Conservation (phyloP, 306 rosid genomes). For the Alnus rubra region DNA sequence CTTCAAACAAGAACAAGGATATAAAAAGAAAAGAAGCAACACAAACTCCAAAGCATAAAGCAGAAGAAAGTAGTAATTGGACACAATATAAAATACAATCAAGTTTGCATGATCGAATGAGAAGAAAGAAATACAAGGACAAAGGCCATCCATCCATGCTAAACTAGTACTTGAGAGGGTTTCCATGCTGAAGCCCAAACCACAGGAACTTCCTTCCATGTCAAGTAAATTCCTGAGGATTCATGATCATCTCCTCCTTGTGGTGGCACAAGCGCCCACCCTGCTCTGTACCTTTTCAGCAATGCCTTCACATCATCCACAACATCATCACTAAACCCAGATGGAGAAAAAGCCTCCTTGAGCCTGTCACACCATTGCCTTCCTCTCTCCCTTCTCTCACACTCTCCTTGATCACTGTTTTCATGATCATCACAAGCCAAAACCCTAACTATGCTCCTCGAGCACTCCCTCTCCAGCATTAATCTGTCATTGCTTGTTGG, state of each 20-base stretch:
- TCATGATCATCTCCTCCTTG: slow-evolving; percentile 24
- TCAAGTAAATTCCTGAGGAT: slow-evolving; percentile 59
- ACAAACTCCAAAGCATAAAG: slow-evolving; percentile 64
- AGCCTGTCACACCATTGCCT: slow-evolving; percentile 67
- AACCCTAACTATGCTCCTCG: slow-evolving; percentile 67
- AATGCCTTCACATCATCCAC: slow-evolving; percentile 82
- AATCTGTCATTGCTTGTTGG: slow-evolving; percentile 70
- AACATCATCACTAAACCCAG: slow-evolving; percentile 71
- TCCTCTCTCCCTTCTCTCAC: slow-evolving; percentile 77
- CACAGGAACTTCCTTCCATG: slow-evolving; percentile 77
- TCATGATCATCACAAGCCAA: slow-evolving; percentile 54
- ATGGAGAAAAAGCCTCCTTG: slow-evolving; percentile 38
- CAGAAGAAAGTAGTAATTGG: slow-evolving; percentile 24
- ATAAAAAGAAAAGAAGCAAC: slow-evolving; percentile 39
- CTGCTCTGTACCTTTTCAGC: slow-evolving; percentile 63
- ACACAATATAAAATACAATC: slow-evolving; percentile 42
- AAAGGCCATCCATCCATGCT: neutral
- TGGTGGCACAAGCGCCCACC: slow-evolving; percentile 58
- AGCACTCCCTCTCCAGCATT: slow-evolving; percentile 75
- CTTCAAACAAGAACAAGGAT: slow-evolving; percentile 53
- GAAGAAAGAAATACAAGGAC: slow-evolving; percentile 23
- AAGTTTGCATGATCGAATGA: slow-evolving; percentile 21
- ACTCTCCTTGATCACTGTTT: slow-evolving; percentile 30
- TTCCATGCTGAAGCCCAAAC: slow-evolving; percentile 93
- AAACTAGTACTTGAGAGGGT: slow-evolving; percentile 29